Evolutionary conservation across 2,329 filamentous ascomycete species (phyloP), one percentile per base, ranked within the genome.

Genomic region (Scedosporium minutisporum): DNA sequence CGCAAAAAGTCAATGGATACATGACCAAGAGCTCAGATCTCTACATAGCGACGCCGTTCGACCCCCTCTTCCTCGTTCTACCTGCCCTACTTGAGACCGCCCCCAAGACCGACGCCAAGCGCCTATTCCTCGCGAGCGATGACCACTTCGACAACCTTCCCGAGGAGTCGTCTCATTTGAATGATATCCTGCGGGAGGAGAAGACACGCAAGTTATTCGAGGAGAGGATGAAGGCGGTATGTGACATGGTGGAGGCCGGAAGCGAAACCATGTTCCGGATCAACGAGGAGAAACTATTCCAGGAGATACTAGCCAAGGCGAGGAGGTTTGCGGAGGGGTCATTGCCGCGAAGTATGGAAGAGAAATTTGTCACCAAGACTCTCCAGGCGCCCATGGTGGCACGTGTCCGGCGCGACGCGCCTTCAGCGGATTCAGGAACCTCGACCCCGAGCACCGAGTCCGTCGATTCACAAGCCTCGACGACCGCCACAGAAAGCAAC

Each of bases 261-360:
- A 90, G 90, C 64, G 92, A 97, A 73, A 84, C 77, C 62, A 91
- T 97, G 90, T 96, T 89, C 73, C 85, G 91, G 12, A 76, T 96
- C 25, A 95, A 81, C 68, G 82, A 89, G 69, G 76, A 80, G 12
- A 96, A 92, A 71, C 81, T 97, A 0, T 69, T 88, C 6, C 70
- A 74, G 1, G 80, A 87, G 62, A 70, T 97, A 0, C 65, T 93
- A 6, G 70, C 74, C 18, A 97, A 97, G 73, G 91, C 92, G 4
- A 80, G 81, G 65, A 80, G 79, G 4, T 88, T 96, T 80, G 79
- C 81, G n/a, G 74, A 77, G 4, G 77, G 75, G 1, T 85, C 86
- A 0, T 76, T 97, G 9, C 92, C 95, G 1, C 76, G 78, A 6
- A 96, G 88, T 68, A 83, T 99, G 80, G 93, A 97, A 71, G 89